Percentiles rank a stretch among this genome's conserved stretches.
phyloP scores from a whole-genome alignment of 2,329 filamentous ascomycete genomes.

The Tolypocladium pustulatum region DNA sequence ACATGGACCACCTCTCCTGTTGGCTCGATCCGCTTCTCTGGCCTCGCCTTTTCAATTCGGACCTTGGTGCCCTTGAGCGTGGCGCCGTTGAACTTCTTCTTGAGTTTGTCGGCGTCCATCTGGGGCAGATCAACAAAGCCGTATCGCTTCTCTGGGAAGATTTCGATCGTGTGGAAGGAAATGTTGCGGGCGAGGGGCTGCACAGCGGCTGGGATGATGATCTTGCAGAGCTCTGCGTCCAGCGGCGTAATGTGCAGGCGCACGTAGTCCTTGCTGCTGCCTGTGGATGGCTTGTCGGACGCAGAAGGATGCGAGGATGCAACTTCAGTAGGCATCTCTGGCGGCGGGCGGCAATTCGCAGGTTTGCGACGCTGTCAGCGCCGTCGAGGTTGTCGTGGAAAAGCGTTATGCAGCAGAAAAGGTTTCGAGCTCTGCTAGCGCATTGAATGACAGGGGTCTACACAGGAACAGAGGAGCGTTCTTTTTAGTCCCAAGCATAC shows the following conservation, averaged over 20 bases:
- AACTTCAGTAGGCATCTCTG: slow-evolving; percentile 14
- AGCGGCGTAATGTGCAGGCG: slow-evolving; percentile 80
- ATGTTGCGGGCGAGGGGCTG: slow-evolving; percentile 62
- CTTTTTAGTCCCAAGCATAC: too few species aligned
- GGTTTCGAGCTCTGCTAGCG: background rate
- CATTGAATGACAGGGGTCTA: background rate
- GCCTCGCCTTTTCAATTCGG: slow-evolving; percentile 69
- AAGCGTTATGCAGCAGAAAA: background rate
- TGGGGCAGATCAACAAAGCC: slow-evolving; percentile 78
- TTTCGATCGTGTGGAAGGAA: slow-evolving; percentile 78
- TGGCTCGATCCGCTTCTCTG: slow-evolving; percentile 31
- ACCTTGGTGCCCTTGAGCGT: slow-evolving; percentile 80
- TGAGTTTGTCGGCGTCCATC: slow-evolving; percentile 80
- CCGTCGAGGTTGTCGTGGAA: background rate
- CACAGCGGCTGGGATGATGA: slow-evolving; percentile 60
- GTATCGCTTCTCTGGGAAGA: slow-evolving; percentile 84
- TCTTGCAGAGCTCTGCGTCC: slow-evolving; percentile 59
- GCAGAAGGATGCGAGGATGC: slow-evolving; percentile 1
- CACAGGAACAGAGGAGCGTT: too few species aligned
- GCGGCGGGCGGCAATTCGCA: background rate
- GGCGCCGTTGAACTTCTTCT: slow-evolving; percentile 80
- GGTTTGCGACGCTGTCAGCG: background rate
- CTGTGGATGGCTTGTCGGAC: slow-evolving; percentile 3
- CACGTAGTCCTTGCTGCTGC: slow-evolving; percentile 15
- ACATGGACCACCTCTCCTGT: slow-evolving; percentile 19